These are phyloP conservation scores for Coemansia sp. DNA, from an alignment of 192 early-diverging fungal genomes.

Conservation along the genomic window DNA sequence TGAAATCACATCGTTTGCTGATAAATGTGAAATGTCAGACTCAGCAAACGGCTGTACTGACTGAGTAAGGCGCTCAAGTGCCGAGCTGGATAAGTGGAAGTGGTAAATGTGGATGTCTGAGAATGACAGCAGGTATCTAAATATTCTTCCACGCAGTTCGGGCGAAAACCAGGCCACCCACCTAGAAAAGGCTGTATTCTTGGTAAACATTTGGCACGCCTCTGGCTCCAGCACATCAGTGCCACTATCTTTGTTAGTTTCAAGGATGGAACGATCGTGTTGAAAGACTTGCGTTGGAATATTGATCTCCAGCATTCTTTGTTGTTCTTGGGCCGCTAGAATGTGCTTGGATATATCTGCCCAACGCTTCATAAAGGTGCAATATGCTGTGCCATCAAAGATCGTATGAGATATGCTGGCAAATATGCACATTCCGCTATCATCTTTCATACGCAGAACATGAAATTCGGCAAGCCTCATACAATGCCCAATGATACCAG, in stretches of 20 bases:
- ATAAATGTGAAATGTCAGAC: not conserved
- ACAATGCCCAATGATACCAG: not conserved
- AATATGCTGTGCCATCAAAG: slow-evolving; percentile 18
- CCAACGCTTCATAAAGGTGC: slow-evolving; percentile 24
- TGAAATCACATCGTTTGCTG: slow-evolving; percentile 29
- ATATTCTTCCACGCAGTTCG: slow-evolving; percentile 4
- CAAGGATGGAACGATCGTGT: not conserved
- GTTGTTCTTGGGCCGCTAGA: not conserved
- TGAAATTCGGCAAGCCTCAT: slow-evolving; percentile 14
- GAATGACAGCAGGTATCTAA: not conserved
- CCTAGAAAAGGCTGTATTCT: not conserved
- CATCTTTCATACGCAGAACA: slow-evolving; percentile 13
- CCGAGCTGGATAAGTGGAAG: not conserved
- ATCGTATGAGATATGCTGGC: slow-evolving; percentile 13
- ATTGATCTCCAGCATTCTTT: not conserved
- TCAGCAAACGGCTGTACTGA: not conserved
- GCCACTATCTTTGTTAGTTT: not conserved
- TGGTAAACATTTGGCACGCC: not conserved
- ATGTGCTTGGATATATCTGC: slow-evolving; percentile 11
- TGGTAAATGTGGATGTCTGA: not conserved
- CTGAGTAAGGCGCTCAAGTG: not conserved
- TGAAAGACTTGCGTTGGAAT: not conserved
- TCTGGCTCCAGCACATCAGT: not conserved
- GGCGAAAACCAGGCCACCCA: slow-evolving; percentile 23
- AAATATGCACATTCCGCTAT: slow-evolving; percentile 32